Conservation (phyloP, 2,329 filamentous ascomycete species). For the Phialocephala sp. region DNA sequence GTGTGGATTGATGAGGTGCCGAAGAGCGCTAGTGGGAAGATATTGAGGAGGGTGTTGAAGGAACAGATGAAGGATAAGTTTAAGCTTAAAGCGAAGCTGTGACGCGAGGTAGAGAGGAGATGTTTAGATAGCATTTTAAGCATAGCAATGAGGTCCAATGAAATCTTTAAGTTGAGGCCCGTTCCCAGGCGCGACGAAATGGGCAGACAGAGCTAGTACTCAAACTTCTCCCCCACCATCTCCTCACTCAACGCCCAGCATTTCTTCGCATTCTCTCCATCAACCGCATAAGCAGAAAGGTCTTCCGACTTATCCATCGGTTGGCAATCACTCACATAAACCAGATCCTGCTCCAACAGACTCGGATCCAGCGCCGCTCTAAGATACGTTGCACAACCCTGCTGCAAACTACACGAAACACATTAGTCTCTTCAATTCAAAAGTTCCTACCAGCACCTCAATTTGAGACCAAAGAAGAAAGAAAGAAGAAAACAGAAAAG, state of each 20-base stretch:
- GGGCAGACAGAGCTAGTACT: background rate
- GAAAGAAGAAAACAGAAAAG: background rate
- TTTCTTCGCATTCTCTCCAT: constrained; percentile 31
- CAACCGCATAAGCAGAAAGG: constrained; percentile 19
- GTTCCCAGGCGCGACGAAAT: background rate
- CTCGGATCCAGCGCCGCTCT: constrained; percentile 48
- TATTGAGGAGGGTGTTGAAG: constrained; percentile 52
- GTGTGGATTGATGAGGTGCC: constrained; percentile 69
- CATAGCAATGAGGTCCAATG: background rate
- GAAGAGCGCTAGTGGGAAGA: constrained; percentile 66
- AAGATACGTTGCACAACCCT: constrained; percentile 41
- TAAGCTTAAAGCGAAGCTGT: constrained; percentile 14
- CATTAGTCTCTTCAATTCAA: background rate
- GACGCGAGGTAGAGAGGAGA: background rate
- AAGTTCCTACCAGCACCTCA: background rate
- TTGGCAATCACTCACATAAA: constrained; percentile 24
- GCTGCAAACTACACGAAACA: constrained; percentile 6
- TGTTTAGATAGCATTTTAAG: background rate
- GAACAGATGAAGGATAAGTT: constrained; percentile 44
- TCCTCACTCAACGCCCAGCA: constrained; percentile 53
- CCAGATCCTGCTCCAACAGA: constrained; percentile 32
- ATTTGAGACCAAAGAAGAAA: background rate
- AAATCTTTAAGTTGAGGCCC: background rate
- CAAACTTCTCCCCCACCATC: constrained; percentile 50
- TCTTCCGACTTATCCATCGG: background rate